phyloP scores from a whole-genome alignment of 1,139 yeast genomes.

The Williopsis jadinii region DNA sequence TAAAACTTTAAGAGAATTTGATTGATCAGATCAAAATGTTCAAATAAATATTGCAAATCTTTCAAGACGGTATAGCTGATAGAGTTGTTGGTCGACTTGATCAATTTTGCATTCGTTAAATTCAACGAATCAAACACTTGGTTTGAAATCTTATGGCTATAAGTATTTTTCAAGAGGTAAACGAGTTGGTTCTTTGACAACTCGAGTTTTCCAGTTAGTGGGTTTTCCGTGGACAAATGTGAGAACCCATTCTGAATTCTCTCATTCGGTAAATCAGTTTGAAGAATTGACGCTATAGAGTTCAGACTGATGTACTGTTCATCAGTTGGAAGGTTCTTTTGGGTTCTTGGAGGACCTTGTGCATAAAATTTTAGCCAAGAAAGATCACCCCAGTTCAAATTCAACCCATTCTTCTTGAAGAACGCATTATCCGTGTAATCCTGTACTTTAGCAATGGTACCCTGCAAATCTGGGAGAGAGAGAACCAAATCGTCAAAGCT shows the following conservation, averaged over 20 bases:
- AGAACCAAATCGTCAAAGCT: constrained; percentile 30
- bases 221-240: constrained; percentile 20
- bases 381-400: constrained; percentile 29
- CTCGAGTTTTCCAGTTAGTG: constrained; percentile 17
- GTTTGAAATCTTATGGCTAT: constrained; percentile 29
- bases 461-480: constrained; percentile 25
- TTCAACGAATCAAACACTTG: constrained; percentile 15
- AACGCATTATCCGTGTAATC: constrained; percentile 26
- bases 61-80: constrained; percentile 29
- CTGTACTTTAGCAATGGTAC: constrained; percentile 27
- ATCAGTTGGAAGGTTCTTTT: constrained; percentile 3
- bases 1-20: constrained; percentile 30
- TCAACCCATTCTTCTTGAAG: constrained; percentile 7
- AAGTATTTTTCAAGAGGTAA: constrained; percentile 25
- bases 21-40: constrained; percentile 31
- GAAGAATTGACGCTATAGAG: constrained; percentile 29
- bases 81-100: constrained; percentile 19
- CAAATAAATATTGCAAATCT: constrained; percentile 30
- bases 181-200: constrained; percentile 28
- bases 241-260: constrained; percentile 19
- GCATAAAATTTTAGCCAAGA: constrained; percentile 13
- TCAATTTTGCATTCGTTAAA: constrained; percentile 7
- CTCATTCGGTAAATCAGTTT: constrained; percentile 29
- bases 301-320: constrained; percentile 14
- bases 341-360: constrained; percentile 6